Evolutionary conservation across 108 stramenopile genomes (phyloP).

Genomic region (Skeletonema menzelii): DNA sequence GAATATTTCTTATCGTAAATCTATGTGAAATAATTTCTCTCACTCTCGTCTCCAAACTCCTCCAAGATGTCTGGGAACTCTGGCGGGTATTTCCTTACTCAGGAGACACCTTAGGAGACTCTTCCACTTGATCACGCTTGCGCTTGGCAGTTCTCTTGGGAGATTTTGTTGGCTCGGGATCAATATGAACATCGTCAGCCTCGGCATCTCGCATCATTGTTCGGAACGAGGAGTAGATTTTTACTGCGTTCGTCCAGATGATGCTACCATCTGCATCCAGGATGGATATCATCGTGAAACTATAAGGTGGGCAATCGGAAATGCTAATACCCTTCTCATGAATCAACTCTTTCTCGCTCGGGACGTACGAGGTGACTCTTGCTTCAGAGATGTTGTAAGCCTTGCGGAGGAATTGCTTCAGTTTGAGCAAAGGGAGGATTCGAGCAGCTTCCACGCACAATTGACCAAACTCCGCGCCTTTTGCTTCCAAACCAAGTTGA

Average conservation of each 20-base stretch:
- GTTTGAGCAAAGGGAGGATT: slow-evolving; percentile 63
- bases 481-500: slow-evolving; percentile 25
- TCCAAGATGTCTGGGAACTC: neutral
- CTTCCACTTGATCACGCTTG: slow-evolving; percentile 11
- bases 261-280: slow-evolving; percentile 16
- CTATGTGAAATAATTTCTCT: neutral
- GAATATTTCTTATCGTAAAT: neutral
- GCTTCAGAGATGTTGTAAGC: slow-evolving; percentile 73
- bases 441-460: slow-evolving; percentile 66
- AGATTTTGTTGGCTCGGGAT: slow-evolving; percentile 9
- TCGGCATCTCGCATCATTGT: slow-evolving; percentile 18
- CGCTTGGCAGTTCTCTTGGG: slow-evolving; percentile 17
- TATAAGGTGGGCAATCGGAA: slow-evolving; percentile 22
- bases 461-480: slow-evolving; percentile 31
- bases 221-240: slow-evolving; percentile 30
- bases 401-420: slow-evolving; percentile 70
- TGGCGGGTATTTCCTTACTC: neutral
- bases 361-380: slow-evolving; percentile 70
- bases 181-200: slow-evolving; percentile 17
- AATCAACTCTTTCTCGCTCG: slow-evolving; percentile 64
- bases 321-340: slow-evolving; percentile 40
- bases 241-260: slow-evolving; percentile 36
- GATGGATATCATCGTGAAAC: slow-evolving; percentile 15
- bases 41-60: neutral
- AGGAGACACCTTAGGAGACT: neutral